Percentiles rank a stretch among this genome's conserved stretches.
These are phyloP conservation scores for Orbilia javanica DNA, from an alignment of 2,329 filamentous ascomycete genomes.

Conservation along the genomic window DNA sequence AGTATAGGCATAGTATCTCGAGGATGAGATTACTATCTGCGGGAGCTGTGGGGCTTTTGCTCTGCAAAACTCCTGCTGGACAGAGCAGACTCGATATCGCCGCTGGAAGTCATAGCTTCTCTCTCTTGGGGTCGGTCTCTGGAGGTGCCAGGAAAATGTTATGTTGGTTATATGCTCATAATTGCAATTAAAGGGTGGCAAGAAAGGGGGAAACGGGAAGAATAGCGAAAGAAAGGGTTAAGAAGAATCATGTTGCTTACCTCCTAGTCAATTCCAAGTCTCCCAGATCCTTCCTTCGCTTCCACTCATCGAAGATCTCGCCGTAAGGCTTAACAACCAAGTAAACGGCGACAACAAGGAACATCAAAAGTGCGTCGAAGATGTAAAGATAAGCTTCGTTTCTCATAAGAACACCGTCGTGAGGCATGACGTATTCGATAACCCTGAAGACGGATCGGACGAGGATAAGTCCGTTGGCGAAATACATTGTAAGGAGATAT, in stretches of 20 bases:
- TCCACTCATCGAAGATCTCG: conserved; percentile 53
- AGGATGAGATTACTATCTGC: neutral
- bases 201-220: conserved; percentile 2
- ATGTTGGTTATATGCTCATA: conserved; percentile 31
- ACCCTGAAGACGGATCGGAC: conserved; percentile 69
- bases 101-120: conserved; percentile 7
- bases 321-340: conserved; percentile 53
- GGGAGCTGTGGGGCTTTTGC: neutral
- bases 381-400: conserved; percentile 68
- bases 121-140: conserved; percentile 14
- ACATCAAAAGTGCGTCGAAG: conserved; percentile 68
- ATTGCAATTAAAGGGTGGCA: neutral
- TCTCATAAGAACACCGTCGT: conserved; percentile 66
- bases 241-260: conserved; percentile 17
- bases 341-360: conserved; percentile 62
- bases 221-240: neutral
- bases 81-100: conserved; percentile 28
- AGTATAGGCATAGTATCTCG: neutral
- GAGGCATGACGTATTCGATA: conserved; percentile 68
- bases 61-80: conserved; percentile 21
- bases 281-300: conserved; percentile 46
- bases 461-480: conserved; percentile 67
- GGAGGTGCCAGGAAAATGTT: conserved; percentile 17
- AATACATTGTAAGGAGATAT: conserved; percentile 65
- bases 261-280: conserved; percentile 43